phyloP scores from a whole-genome alignment of 148 eudicot species.

The Limonium bicolor region DNA sequence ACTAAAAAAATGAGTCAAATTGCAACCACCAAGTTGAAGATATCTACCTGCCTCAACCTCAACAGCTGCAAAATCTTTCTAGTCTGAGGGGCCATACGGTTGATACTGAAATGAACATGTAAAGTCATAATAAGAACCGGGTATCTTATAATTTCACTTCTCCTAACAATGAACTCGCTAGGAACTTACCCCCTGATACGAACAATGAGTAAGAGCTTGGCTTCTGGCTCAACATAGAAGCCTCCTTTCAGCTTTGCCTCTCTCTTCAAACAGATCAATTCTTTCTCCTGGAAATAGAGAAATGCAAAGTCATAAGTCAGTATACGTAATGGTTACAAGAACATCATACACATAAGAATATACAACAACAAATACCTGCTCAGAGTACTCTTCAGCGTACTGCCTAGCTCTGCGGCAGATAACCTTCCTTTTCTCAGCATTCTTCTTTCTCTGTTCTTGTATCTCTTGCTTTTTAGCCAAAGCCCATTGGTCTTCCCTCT shows the following conservation, averaged over 20 bases:
- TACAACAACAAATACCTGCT: slow-evolving; percentile 21
- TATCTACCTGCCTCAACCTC: slow-evolving; percentile 61
- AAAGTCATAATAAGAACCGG: background rate
- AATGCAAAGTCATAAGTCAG: background rate
- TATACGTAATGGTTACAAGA: background rate
- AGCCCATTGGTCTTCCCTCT: slow-evolving; percentile 74
- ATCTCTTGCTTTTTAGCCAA: slow-evolving; percentile 35
- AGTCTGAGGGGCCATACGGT: slow-evolving; percentile 75
- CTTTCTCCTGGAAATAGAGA: slow-evolving; percentile 24
- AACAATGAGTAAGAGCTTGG: slow-evolving; percentile 62
- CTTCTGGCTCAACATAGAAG: slow-evolving; percentile 76
- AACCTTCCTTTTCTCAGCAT: slow-evolving; percentile 51
- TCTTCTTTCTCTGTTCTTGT: slow-evolving; percentile 36
- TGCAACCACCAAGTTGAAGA: background rate
- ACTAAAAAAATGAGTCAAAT: too few relatives aligned
- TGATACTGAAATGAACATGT: slow-evolving; percentile 29
- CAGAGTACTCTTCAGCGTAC: slow-evolving; percentile 60
- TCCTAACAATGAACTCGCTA: too few relatives aligned
- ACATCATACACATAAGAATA: background rate
- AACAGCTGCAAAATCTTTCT: slow-evolving; percentile 64
- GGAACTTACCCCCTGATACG: slow-evolving; percentile 61
- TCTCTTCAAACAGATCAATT: slow-evolving; percentile 44
- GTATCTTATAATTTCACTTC: too few relatives aligned
- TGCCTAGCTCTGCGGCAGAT: slow-evolving; percentile 45
- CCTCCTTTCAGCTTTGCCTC: slow-evolving; percentile 74